Conservation (phyloP, 169 alveolate species). For the Neospora caninum region DNA sequence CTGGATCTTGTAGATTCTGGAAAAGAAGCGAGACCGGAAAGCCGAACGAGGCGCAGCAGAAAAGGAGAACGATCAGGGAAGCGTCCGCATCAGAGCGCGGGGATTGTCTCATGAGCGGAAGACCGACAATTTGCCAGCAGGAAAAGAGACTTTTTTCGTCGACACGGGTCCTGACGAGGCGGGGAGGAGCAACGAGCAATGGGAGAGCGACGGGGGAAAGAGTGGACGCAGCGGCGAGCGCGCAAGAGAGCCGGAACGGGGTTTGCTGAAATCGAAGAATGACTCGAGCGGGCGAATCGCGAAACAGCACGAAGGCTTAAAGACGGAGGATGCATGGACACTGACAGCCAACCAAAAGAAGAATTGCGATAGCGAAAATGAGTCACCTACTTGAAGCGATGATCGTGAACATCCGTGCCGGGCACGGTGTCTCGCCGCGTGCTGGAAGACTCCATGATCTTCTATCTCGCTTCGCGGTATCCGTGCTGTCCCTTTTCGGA, state of each 20-base stretch:
- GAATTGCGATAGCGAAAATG: background rate
- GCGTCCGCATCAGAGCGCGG: background rate
- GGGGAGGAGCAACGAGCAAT: background rate
- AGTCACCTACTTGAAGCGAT: conserved; percentile 2
- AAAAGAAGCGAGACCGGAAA: background rate
- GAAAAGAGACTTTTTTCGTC: too few species aligned
- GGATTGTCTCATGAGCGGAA: too few species aligned
- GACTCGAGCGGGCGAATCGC: too few species aligned
- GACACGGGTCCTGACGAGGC: too few species aligned
- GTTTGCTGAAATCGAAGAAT: too few species aligned
- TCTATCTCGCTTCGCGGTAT: background rate
- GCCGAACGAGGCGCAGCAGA: background rate
- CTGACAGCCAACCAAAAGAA: background rate
- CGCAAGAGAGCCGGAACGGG: too few species aligned
- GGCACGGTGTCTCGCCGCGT: conserved; percentile 31
- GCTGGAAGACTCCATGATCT: background rate
- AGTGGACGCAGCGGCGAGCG: too few species aligned
- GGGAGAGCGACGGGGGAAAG: background rate
- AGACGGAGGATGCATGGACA: too few species aligned
- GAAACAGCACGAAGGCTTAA: too few species aligned
- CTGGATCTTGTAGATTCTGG: conserved; percentile 63
- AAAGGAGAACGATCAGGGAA: background rate
- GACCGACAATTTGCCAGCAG: too few species aligned
- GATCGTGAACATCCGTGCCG: conserved; percentile 38
- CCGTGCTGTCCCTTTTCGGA: background rate